Evolutionary conservation across 106 monocot genomes (phyloP), one percentile per base, ranked within the genome.

Genomic region (Allium sativum): DNA sequence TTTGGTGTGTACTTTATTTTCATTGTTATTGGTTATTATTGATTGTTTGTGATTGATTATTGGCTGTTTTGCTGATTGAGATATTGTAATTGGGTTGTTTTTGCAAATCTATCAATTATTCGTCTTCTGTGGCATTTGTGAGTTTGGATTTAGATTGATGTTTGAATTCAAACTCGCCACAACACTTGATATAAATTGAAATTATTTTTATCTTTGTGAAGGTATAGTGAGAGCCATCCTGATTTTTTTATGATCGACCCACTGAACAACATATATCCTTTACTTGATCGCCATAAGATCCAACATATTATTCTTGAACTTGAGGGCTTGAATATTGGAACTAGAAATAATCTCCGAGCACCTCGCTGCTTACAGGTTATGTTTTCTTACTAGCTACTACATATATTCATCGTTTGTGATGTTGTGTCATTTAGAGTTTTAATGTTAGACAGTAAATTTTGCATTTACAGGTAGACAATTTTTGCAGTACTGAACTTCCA

Each of bases 211-310:
- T 44, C 67, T 18, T 12, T 56, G 13, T 67, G 70, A 86, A 95
- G 95, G 74, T 90, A 73, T 65, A 48, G 82, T 52, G 67, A 82
- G 56, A 77, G 73, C 52, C 72, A 82, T 20, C 63, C 87, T 51
- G 66, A 81, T 56, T 74, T 65, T 75, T 87, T 79, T 57, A 46
- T 95, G 19, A 77, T 95, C 60, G 95, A 95, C 54, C 84, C 90
- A 41, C 65, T 95, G 20, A 53, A 72, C 52, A 95, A 76, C 51
- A 79, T 95, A 62, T 87, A 77, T 57, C 95, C 95, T 31, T 53
- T 95, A 72, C 52, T 95, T 59, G 95, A 95, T 66, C 95, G 95
- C 47, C 59, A 77, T 58, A 81, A 70, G 70, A 95, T 95, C 46
- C 95, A 95, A 75, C 43, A 87, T 68, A 77, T 95, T 73, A 70